Percentiles rank a stretch among this genome's conserved stretches.
Evolutionary conservation across 345 rosid species (phyloP).

Genomic region (Melaleuca quinquenervia): DNA sequence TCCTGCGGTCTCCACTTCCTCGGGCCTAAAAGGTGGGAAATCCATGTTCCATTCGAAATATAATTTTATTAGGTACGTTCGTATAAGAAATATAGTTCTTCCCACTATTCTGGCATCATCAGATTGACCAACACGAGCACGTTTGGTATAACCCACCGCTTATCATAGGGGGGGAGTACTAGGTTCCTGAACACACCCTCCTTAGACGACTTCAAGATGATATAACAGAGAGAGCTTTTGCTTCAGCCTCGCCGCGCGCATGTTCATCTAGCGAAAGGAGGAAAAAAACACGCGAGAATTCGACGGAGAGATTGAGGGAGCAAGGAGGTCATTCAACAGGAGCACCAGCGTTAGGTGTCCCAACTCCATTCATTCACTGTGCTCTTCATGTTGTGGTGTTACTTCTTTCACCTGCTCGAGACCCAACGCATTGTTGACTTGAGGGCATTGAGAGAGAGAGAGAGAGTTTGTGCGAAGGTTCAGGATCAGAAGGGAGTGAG

Average conservation of each 20-base stretch:
- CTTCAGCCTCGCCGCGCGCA: too few species aligned
- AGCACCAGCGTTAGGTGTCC: background rate
- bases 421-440: background rate
- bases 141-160: background rate
- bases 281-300: background rate
- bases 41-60: accelerated
- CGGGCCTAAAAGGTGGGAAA: background rate
- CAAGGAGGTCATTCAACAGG: background rate
- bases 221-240: too few species aligned
- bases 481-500: background rate
- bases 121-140: background rate
- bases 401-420: too few species aligned
- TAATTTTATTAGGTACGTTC: background rate
- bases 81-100: background rate
- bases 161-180: background rate
- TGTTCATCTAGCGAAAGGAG: background rate
- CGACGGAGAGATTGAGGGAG: background rate
- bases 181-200: background rate
- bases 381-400: background rate
- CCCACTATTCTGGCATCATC: background rate
- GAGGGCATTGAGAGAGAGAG: background rate
- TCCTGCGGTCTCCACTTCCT: background rate
- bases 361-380: background rate
- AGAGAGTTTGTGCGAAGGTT: too few species aligned
- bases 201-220: background rate